phyloP scores from a whole-genome alignment of 73 alveolate genomes.

The Paramecium tetraurelia region DNA sequence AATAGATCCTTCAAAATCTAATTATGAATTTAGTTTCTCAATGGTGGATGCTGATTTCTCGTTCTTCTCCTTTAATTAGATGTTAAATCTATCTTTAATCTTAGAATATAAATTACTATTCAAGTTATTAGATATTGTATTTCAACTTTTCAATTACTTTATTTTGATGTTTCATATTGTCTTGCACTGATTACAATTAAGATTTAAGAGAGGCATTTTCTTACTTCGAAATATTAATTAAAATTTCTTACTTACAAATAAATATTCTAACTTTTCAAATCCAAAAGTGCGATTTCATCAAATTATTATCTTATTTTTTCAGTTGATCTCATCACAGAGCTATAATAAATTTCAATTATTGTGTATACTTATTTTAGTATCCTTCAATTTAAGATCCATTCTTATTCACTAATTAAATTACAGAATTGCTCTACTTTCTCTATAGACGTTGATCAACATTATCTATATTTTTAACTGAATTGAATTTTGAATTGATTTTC shows the following conservation, averaged over 20 bases:
- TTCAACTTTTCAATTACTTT: background rate
- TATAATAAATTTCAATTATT: background rate
- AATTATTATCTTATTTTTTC: background rate
- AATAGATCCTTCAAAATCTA: background rate
- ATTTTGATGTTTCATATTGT: background rate
- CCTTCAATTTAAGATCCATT: background rate
- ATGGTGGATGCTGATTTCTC: background rate
- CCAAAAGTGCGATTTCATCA: background rate
- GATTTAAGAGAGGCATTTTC: background rate
- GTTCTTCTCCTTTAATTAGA: background rate
- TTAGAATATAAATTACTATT: background rate
- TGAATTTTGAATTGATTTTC: background rate
- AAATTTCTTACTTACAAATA: background rate
- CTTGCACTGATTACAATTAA: background rate
- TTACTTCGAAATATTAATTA: background rate
- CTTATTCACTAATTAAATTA: background rate
- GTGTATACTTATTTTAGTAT: background rate
- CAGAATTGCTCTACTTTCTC: background rate
- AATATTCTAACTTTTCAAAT: background rate
- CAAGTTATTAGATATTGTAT: background rate
- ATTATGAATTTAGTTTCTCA: background rate
- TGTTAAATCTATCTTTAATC: background rate
- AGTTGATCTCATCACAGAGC: background rate
- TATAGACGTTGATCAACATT: background rate
- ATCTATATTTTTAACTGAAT: conserved; percentile 8